Evolutionary conservation across 2,329 filamentous ascomycete species (phyloP), one percentile per base, ranked within the genome.

Genomic region (Curvularia verruculosa): DNA sequence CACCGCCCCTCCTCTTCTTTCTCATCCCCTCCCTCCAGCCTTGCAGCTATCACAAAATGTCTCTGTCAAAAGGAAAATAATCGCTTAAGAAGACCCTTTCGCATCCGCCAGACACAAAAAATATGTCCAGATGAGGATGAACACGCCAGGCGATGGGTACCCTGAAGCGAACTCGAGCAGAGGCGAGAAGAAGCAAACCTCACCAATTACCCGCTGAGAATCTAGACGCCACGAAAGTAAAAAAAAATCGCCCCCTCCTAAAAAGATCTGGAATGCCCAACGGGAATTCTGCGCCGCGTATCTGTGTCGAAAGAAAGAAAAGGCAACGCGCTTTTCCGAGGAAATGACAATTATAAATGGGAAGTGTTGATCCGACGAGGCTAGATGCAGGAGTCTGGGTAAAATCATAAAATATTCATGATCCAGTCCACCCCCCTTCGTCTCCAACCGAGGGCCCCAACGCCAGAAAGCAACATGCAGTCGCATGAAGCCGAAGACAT

Each of bases 121-220:
- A 44, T 6, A 19, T 15, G 19, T 29, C 26, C 43, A 45, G 19
- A 31, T 45, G 8, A 29, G 43, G 43, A 31, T 45, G 10, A 29
- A 18, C 43, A 29, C 21, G 26, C 43, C 29, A 13, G 18, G 26
- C n/a, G 24, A 19, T 31, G 26, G 24, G 26, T n/a, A 10, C 26
- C 26, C 43, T 45, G 28, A 29, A 45, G 43, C 43, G 43, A 41
- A 45, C 43, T 29, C n/a, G 26, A 31, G 43, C 43, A 29, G 21
- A 41, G 18, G 26, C n/a, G 18, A 45, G 26, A 45, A 45, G 43
- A 45, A 45, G 43, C 18, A 44, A 44, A 5, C 39, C 39, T 41
- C 39, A 15, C 39, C 39, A 41, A 41, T 41, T 41, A 24, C 13
- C 39, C 39, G 39, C 39, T 41, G 39, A 41, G 39, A 23, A 26